phyloP scores from a whole-genome alignment of 495 filamentous ascomycete species.

The Pyrenula aspistea region DNA sequence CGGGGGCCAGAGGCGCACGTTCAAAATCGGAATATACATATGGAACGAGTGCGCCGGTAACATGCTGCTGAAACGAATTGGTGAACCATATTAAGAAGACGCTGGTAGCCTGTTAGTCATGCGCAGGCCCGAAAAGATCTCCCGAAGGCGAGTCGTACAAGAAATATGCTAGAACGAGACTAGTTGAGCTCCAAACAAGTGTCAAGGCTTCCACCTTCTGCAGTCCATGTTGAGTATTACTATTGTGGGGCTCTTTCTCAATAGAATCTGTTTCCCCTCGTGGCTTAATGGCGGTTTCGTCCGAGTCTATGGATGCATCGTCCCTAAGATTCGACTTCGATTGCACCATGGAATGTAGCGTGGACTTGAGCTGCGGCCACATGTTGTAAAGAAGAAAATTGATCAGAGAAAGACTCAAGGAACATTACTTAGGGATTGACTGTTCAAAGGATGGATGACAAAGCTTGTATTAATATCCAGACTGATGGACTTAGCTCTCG shows the following conservation, averaged over 20 bases:
- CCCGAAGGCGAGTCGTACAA: constrained; percentile 13
- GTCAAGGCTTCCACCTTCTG: constrained; percentile 30
- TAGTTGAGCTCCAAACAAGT: constrained; percentile 24
- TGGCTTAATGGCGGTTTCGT: not conserved
- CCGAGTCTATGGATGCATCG: not conserved
- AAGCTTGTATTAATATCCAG: too few relatives aligned
- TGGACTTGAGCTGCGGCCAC: not conserved
- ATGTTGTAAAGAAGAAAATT: too few relatives aligned
- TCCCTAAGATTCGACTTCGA: not conserved
- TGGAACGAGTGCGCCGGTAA: constrained; percentile 16
- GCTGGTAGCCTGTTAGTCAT: not conserved
- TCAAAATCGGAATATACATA: constrained; percentile 21
- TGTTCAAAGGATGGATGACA: too few relatives aligned
- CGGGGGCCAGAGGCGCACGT: constrained; percentile 21
- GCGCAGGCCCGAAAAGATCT: not conserved
- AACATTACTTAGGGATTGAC: too few relatives aligned
- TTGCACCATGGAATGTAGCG: not conserved
- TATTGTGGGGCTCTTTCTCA: constrained; percentile 1
- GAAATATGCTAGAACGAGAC: constrained; percentile 21
- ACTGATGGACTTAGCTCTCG: too few relatives aligned
- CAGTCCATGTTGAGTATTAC: constrained; percentile 23
- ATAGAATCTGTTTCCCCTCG: not conserved
- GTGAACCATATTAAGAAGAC: constrained; percentile 35
- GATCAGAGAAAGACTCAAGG: too few relatives aligned
- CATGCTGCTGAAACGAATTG: constrained; percentile 24